phyloP scores from a whole-genome alignment of 768 basidiomycete genomes.

The Trichaptum fuscoviolaceum region DNA sequence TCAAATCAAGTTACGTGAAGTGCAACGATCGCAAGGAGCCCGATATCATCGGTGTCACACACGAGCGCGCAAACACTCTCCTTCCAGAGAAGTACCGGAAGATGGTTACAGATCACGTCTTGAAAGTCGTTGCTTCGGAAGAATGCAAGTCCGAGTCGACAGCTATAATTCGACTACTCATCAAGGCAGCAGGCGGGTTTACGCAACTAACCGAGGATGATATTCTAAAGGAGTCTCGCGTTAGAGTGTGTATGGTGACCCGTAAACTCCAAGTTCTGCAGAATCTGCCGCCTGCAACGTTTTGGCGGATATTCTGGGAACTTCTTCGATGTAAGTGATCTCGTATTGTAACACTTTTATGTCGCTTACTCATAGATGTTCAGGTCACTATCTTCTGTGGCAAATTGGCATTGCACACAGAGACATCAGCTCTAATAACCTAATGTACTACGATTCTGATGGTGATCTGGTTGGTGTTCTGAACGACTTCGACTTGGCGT shows the following conservation, averaged over 20 bases:
- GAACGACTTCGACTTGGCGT: constrained; percentile 16
- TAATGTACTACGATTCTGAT: constrained; percentile 14
- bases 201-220: background rate
- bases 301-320: background rate
- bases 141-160: background rate
- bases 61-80: background rate
- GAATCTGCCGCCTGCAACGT: background rate
- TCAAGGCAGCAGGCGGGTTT: background rate
- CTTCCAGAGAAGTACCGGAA: background rate
- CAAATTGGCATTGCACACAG: constrained; percentile 11
- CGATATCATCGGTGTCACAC: background rate
- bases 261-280: background rate
- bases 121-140: background rate
- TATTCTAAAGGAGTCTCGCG: background rate
- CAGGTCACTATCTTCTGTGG: background rate
- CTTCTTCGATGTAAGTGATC: background rate
- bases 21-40: background rate
- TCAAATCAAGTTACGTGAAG: background rate
- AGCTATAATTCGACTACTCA: background rate
- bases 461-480: constrained; percentile 11
- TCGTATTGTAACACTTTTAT: background rate
- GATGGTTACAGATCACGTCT: background rate
- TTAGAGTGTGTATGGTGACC: background rate
- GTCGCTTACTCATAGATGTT: background rate
- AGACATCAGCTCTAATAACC: constrained; percentile 15